Base-by-base conservation (phyloP, 495 filamentous ascomycete genomes). In the Lepidopterella palustris region DNA sequence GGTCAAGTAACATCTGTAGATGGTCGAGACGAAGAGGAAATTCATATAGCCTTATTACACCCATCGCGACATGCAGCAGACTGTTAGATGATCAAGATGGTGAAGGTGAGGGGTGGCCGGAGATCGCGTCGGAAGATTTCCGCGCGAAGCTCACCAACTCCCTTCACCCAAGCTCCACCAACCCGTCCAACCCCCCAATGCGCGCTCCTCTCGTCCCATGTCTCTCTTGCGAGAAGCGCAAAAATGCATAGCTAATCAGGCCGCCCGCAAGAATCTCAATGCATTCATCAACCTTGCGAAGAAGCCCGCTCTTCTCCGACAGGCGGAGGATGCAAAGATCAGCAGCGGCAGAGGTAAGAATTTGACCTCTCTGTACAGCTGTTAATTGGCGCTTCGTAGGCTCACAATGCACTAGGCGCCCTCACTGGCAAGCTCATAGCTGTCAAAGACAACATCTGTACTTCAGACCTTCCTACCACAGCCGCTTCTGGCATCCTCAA, bases 401-500 rank as follows among this genome's bases (percentile, higher is more conserved):
- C 35, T 10, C 45, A 20, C 29, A 25, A 52, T 42, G 26, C 39
- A 55, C 18, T 20, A 51, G 53, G 57, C 18, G 32, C 31, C 10
- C 58, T 77, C 35, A 63, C 75, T 51, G 85, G 84, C 31, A 74
- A 74, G n/a, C 57, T 85, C 23, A 78, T 96, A 40, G 86, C 87
- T 10, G 78, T 95, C 42, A 96, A 96, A 74, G 91, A 96, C 75
- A 96, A 95, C 70, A 96, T 96, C 62, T 85, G 86, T 65, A 90
- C 88, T 0, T 71, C 73, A 31, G 76, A 80, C 18, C 71, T 85
- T 18, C 80, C 85, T 2, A 95, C 90, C 28, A 92, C 90, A 71
- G 92, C 89, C 72, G 88, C 82, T 53, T 96, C 90, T 24, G 73
- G 74, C n/a, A 84, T 88, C 53, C 78, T 96, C n/a, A 66, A 82